These are phyloP conservation scores for Geosmithia flava DNA, from an alignment of 2,329 filamentous ascomycete species.

Conservation along the genomic window DNA sequence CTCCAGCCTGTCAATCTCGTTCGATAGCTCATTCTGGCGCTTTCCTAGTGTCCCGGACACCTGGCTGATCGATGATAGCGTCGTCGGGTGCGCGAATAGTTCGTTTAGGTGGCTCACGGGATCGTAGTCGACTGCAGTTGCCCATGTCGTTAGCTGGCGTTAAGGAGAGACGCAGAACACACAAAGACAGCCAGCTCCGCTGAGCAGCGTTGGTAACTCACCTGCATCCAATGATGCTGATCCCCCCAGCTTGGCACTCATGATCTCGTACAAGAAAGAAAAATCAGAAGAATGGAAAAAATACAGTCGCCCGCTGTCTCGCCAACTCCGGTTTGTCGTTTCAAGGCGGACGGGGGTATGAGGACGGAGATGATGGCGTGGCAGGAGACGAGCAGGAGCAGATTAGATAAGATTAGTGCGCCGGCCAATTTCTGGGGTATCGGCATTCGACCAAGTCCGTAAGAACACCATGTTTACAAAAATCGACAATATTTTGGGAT, in stretches of 20 bases:
- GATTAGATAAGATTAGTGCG: neutral
- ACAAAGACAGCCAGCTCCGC: neutral
- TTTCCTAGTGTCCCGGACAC: constrained; percentile 62
- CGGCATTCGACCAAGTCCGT: neutral
- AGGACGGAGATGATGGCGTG: neutral
- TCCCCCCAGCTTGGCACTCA: constrained; percentile 26
- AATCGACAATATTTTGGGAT: neutral
- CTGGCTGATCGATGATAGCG: constrained; percentile 62
- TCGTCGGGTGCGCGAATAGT: constrained; percentile 82
- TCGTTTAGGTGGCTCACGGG: constrained; percentile 87
- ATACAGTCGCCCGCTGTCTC: neutral
- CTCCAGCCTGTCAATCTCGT: constrained; percentile 61
- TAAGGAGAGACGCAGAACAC: neutral
- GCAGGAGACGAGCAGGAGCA: neutral
- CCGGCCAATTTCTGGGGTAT: neutral
- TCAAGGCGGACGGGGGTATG: neutral
- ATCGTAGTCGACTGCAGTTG: constrained; percentile 59
- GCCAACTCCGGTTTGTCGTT: neutral
- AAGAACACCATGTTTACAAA: neutral
- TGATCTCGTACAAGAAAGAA: constrained; percentile 11
- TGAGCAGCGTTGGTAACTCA: constrained; percentile 12
- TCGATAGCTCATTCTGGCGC: constrained; percentile 73
- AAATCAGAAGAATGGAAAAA: neutral
- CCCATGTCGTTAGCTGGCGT: neutral
- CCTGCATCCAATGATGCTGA: constrained; percentile 30